These are phyloP conservation scores for Echria macrotheca DNA, from an alignment of 495 filamentous ascomycete genomes.

Conservation along the genomic window DNA sequence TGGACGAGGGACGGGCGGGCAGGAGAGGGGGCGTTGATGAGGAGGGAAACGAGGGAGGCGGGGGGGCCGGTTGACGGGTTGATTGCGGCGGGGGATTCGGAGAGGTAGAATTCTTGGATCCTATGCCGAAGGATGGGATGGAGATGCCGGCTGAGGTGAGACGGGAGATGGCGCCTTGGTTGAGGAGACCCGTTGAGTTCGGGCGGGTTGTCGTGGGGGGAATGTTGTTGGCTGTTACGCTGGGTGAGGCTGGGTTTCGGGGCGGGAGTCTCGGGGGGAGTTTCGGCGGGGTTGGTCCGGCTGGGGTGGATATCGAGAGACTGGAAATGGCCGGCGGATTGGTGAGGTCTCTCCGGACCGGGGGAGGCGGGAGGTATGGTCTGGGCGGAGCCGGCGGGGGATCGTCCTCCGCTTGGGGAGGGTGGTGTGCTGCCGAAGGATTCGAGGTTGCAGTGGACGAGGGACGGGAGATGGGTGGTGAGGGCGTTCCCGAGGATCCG, in stretches of 20 bases:
- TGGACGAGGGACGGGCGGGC: no score
- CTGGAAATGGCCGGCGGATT: slow-evolving; percentile 4
- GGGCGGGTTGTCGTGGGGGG: slow-evolving; percentile 22
- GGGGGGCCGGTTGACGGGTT: slow-evolving; percentile 11
- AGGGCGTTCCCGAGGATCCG: slow-evolving; percentile 6
- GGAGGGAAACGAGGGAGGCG: no score
- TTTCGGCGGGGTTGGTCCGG: slow-evolving; percentile 47
- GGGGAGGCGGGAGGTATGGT: slow-evolving; percentile 73
- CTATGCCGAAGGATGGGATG: slow-evolving; percentile 77
- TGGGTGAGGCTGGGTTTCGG: slow-evolving; percentile 45
- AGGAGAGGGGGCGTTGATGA: no score
- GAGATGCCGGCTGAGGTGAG: slow-evolving; percentile 74
- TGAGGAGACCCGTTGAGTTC: slow-evolving; percentile 42
- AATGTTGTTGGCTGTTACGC: slow-evolving; percentile 47
- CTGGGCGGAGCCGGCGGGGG: slow-evolving; percentile 51
- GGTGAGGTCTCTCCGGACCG: slow-evolving; percentile 47
- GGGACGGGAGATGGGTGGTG: slow-evolving; percentile 5
- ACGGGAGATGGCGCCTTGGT: slow-evolving; percentile 61
- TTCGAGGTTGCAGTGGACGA: background rate
- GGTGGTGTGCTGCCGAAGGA: background rate
- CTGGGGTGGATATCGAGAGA: no score
- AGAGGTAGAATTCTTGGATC: slow-evolving; percentile 20
- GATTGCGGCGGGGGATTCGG: slow-evolving; percentile 17
- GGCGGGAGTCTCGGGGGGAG: slow-evolving; percentile 62
- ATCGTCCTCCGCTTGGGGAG: slow-evolving; percentile 27